phyloP scores from a whole-genome alignment of 257 asterid species.

The Solanum acaule region DNA sequence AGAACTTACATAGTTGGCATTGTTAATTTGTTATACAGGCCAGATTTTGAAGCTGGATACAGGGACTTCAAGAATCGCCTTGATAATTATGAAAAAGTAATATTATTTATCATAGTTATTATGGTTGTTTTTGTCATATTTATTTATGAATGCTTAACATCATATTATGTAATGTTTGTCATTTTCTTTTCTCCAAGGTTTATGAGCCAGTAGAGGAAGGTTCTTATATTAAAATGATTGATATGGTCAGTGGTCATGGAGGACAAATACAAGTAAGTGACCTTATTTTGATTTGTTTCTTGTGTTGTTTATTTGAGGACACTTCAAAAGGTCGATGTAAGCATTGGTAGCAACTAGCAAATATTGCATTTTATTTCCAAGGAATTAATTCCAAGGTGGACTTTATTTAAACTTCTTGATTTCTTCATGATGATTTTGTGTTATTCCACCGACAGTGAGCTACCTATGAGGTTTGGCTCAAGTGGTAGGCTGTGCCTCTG shows the following conservation, averaged over 20 bases:
- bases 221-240: slow-evolving; percentile 95
- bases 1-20: slow-evolving; percentile 4
- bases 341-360: background rate
- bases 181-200: slow-evolving; percentile 35
- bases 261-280: slow-evolving; percentile 89
- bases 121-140: background rate
- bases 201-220: slow-evolving; percentile 99
- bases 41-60: slow-evolving; percentile 98
- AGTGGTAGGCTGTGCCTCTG: background rate
- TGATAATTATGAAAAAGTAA: slow-evolving; percentile 89
- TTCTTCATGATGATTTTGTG: background rate
- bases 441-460: background rate
- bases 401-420: background rate
- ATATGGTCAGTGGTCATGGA: slow-evolving; percentile 95
- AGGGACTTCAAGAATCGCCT: slow-evolving; percentile 83
- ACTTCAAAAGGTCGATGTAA: background rate
- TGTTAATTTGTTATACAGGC: slow-evolving; percentile 43
- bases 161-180: background rate
- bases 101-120: slow-evolving; percentile 16
- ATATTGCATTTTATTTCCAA: background rate
- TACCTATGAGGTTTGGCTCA: background rate
- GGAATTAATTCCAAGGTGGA: background rate
- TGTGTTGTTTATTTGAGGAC: background rate
- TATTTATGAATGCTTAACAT: slow-evolving; percentile 2
- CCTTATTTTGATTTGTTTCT: background rate